phyloP scores from a whole-genome alignment of 176 grass and related monocot species.

The Juncus inflexus region DNA sequence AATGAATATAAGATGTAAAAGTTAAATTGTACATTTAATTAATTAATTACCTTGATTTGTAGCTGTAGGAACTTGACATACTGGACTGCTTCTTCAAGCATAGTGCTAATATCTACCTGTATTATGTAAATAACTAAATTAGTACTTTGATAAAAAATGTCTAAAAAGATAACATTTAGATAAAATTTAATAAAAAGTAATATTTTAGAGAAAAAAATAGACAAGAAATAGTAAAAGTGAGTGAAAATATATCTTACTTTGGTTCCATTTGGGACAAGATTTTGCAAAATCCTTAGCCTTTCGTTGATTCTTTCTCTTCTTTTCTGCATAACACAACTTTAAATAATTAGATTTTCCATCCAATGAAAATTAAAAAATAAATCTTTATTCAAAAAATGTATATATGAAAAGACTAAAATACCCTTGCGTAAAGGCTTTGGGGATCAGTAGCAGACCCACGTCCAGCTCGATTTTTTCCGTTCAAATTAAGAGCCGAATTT shows the following conservation, averaged over 20 bases:
- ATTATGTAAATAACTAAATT: background rate
- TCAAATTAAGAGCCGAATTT: constrained; percentile 11
- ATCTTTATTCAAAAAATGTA: background rate
- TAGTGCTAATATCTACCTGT: constrained; percentile 82
- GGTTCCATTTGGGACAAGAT: constrained; percentile 67
- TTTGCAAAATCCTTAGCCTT: constrained; percentile 56
- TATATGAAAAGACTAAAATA: constrained; percentile 10
- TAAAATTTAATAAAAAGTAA: background rate
- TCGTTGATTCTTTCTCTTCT: constrained; percentile 74
- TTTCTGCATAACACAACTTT: constrained; percentile 42
- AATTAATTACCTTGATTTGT: constrained; percentile 65
- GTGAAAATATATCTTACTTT: constrained; percentile 36
- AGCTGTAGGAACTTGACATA: constrained; percentile 81
- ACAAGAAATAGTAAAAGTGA: background rate
- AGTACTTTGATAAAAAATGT: background rate
- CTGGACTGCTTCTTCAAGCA: constrained; percentile 73
- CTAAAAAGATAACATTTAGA: background rate
- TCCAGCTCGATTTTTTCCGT: constrained; percentile 38
- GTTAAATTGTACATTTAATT: background rate
- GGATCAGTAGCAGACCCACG: constrained; percentile 41
- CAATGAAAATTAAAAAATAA: background rate
- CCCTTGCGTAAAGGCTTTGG: constrained; percentile 76
- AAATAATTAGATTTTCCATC: constrained; percentile 23
- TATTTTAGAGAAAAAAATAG: background rate
- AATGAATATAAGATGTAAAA: too few species aligned